These are phyloP conservation scores for Furcasterigmium sp. DNA, from an alignment of 2,329 filamentous ascomycete species.

Conservation along the genomic window DNA sequence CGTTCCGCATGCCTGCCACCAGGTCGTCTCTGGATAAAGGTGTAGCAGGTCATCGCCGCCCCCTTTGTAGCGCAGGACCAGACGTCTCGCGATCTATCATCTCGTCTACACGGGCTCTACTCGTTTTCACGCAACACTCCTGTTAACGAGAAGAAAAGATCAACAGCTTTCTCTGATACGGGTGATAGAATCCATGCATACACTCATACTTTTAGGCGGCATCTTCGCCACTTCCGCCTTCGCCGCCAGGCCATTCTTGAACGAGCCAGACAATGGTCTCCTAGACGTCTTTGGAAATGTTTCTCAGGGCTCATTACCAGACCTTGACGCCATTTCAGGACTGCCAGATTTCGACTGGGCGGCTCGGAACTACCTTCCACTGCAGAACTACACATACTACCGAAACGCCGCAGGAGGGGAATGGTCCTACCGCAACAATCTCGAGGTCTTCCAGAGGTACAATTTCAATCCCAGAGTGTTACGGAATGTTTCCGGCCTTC, in stretches of 20 bases:
- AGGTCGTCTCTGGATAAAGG: too few relatives aligned
- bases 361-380: constrained; percentile 32
- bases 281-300: constrained; percentile 6
- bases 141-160: too few relatives aligned
- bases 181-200: too few relatives aligned
- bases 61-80: too few relatives aligned
- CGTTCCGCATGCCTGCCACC: too few relatives aligned
- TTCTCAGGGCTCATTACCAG: constrained; percentile 20
- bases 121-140: too few relatives aligned
- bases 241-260: not conserved
- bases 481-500: constrained; percentile 30
- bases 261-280: not conserved
- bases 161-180: too few relatives aligned
- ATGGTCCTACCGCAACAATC: constrained; percentile 43
- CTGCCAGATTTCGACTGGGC: constrained; percentile 41
- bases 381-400: constrained; percentile 37
- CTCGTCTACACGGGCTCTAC: too few relatives aligned
- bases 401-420: constrained; percentile 40
- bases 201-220: too few relatives aligned
- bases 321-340: constrained; percentile 31
- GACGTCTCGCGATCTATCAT: too few relatives aligned
- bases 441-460: constrained; percentile 38
- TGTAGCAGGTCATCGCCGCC: too few relatives aligned
- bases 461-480: constrained; percentile 33
- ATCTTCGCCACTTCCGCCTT: too few relatives aligned